phyloP scores from a whole-genome alignment of 2,329 filamentous ascomycete genomes.

The Chaetomium olivaceum region DNA sequence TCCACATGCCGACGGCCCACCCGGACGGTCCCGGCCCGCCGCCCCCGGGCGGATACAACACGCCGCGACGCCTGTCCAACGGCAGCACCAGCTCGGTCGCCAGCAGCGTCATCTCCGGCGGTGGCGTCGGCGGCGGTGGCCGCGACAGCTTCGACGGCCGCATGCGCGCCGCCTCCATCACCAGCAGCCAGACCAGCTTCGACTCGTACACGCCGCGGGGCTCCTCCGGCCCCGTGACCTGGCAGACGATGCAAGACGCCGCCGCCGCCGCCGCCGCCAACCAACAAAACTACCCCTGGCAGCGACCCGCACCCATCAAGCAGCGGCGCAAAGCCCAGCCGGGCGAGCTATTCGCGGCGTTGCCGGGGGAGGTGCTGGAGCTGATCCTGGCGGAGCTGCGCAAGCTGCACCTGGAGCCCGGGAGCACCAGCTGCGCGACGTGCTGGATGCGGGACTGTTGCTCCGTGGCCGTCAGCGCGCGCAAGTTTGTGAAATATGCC shows the following conservation, averaged over 20 bases:
- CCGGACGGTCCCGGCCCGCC: constrained; percentile 1
- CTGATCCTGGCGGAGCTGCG: constrained; percentile 57
- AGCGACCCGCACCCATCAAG: constrained; percentile 41
- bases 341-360: constrained; percentile 55
- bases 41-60: constrained; percentile 26
- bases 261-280: too few relatives aligned
- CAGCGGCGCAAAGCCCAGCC: constrained; percentile 41
- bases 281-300: constrained; percentile 31
- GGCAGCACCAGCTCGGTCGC: constrained; percentile 38
- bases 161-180: constrained; percentile 33
- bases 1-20: constrained; percentile 24
- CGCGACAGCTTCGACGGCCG: constrained; percentile 38
- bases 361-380: constrained; percentile 61
- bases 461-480: constrained; percentile 51
- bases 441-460: constrained; percentile 65
- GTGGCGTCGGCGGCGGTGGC: background rate
- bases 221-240: background rate
- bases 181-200: constrained; percentile 36
- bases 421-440: constrained; percentile 59
- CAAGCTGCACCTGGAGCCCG: constrained; percentile 49
- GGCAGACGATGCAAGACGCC: constrained; percentile 4
- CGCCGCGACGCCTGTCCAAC: constrained; percentile 33
- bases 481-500: constrained; percentile 55
- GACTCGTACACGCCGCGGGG: constrained; percentile 28
- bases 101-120: constrained; percentile 28